Percentiles rank a stretch among this genome's conserved stretches.
Evolutionary conservation across 176 grass and related monocot genomes (phyloP).

Genomic region (Eleusine coracana): DNA sequence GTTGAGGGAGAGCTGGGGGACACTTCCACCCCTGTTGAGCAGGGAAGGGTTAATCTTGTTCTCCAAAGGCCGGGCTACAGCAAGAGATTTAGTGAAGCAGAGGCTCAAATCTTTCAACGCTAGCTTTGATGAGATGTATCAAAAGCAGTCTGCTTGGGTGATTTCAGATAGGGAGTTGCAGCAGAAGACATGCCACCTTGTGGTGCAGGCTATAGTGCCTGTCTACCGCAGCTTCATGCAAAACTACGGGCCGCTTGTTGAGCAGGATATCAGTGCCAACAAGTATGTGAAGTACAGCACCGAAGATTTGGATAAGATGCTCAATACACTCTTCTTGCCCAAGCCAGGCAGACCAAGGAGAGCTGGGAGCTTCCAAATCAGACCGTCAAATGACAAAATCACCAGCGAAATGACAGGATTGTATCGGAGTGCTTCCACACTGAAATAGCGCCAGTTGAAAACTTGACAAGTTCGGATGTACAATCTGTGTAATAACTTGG

Average conservation of each 20-base stretch:
- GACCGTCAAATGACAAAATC: slow-evolving; percentile 68
- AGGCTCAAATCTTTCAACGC: slow-evolving; percentile 85
- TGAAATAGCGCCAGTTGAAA: slow-evolving; percentile 52
- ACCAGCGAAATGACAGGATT: slow-evolving; percentile 54
- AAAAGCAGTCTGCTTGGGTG: slow-evolving; percentile 82
- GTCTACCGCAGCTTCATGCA: slow-evolving; percentile 98
- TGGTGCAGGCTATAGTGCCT: slow-evolving; percentile 84
- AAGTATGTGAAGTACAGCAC: slow-evolving; percentile 83
- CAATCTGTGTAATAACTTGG: slow-evolving; percentile 40
- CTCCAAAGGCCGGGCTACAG: slow-evolving; percentile 82
- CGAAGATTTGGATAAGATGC: slow-evolving; percentile 68
- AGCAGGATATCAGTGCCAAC: slow-evolving; percentile 59
- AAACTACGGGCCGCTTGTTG: slow-evolving; percentile 90
- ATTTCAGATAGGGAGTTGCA: slow-evolving; percentile 78
- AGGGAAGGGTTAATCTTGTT: slow-evolving; percentile 92
- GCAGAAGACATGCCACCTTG: slow-evolving; percentile 73
- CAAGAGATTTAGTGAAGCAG: slow-evolving; percentile 89
- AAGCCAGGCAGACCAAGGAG: slow-evolving; percentile 60
- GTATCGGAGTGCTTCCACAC: slow-evolving; percentile 70
- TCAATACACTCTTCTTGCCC: slow-evolving; percentile 70
- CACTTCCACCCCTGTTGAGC: slow-evolving; percentile 73
- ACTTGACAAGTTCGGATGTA: slow-evolving; percentile 24
- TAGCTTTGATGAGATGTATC: slow-evolving; percentile 79
- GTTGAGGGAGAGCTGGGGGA: slow-evolving; percentile 90
- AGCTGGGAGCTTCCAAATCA: slow-evolving; percentile 66